phyloP scores from a whole-genome alignment of 202 grass and related monocot species.

The Eragrostis tef region DNA sequence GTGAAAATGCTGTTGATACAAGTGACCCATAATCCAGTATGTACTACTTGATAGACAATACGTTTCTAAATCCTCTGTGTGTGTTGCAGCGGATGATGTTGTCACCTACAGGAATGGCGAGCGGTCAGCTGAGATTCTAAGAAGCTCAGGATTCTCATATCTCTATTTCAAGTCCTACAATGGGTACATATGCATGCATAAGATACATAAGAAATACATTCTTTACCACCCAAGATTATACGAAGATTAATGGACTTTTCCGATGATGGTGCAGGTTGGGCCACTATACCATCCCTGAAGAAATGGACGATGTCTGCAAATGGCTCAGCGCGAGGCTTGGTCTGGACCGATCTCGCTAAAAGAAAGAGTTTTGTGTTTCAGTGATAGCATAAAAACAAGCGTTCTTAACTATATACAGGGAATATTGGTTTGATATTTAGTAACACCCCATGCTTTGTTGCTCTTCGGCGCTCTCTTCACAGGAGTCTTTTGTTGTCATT shows the following conservation, averaged over 20 bases:
- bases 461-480: neutral
- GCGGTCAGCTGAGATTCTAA: conserved; percentile 66
- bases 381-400: conserved; percentile 25
- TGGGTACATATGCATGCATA: conserved; percentile 53
- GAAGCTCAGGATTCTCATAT: conserved; percentile 67
- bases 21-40: neutral
- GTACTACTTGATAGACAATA: neutral
- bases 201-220: neutral
- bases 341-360: conserved; percentile 58
- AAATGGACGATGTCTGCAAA: conserved; percentile 83
- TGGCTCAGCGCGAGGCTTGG: conserved; percentile 66
- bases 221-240: neutral
- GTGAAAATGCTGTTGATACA: conserved; percentile 34
- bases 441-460: neutral
- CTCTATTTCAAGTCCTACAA: conserved; percentile 75
- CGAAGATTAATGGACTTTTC: neutral
- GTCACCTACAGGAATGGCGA: conserved; percentile 75
- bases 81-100: conserved; percentile 73
- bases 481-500: conserved; percentile 10
- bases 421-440: neutral
- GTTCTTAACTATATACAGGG: neutral
- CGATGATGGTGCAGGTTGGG: conserved; percentile 61
- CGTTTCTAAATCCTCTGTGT: conserved; percentile 10
- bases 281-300: conserved; percentile 92
- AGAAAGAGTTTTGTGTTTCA: conserved; percentile 34